Evolutionary conservation across 192 early-diverging fungal genomes (phyloP).

Genomic region (Coemansia sp.): DNA sequence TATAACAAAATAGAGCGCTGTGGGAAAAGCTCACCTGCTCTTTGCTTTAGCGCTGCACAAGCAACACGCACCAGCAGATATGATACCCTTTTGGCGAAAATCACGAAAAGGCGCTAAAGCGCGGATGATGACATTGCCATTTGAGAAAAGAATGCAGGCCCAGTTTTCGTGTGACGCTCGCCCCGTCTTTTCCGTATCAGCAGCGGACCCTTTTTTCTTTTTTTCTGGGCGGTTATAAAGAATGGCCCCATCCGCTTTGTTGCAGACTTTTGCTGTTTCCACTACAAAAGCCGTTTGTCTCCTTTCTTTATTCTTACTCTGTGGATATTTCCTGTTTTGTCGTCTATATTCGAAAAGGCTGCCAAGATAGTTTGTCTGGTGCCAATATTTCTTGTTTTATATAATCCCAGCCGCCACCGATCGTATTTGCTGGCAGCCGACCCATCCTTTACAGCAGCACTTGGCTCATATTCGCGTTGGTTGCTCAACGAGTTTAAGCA

Average conservation of each 20-base stretch:
- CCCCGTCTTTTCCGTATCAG: not conserved
- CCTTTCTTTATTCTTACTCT: not conserved
- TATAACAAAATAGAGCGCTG: not conserved
- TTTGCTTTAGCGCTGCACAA: not conserved
- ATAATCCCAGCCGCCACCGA: not conserved
- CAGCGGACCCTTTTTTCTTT: constrained; percentile 1
- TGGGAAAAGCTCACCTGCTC: not conserved
- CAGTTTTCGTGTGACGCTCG: not conserved
- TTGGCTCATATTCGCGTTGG: not conserved
- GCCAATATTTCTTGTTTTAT: not conserved
- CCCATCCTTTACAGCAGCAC: not conserved
- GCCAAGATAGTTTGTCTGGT: not conserved
- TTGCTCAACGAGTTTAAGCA: not conserved
- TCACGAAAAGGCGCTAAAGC: constrained; percentile 5
- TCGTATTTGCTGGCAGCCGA: not conserved
- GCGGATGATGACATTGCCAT: constrained; percentile 1
- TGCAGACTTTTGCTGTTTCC: not conserved
- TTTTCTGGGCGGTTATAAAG: not conserved
- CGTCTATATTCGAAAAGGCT: not conserved
- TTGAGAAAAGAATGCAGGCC: not conserved
- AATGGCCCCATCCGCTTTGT: not conserved
- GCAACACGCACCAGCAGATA: not conserved
- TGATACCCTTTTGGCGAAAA: constrained; percentile 5
- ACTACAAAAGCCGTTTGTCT: not conserved
- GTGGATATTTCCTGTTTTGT: not conserved